These are phyloP conservation scores for Amanita molliuscula DNA, from an alignment of 768 basidiomycete species.

Conservation along the genomic window DNA sequence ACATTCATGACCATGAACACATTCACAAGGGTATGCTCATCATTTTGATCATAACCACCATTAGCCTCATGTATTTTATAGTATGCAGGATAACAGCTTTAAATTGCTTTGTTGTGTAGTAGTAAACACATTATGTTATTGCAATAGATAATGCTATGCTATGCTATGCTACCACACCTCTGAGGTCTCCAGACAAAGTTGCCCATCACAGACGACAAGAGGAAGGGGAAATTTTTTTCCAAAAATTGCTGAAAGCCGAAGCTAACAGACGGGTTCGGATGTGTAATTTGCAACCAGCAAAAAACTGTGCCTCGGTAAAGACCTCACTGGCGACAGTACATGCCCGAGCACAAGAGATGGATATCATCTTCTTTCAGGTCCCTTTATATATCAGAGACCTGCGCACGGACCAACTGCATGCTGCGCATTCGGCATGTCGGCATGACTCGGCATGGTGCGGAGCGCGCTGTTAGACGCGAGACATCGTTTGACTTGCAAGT, in stretches of 20 bases:
- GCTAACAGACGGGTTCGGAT: conserved; percentile 90
- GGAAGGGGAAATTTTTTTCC: conserved; percentile 33
- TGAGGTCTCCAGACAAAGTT: not conserved
- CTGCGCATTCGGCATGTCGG: no score
- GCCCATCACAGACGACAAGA: conserved; percentile 19
- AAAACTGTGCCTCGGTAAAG: conserved; percentile 90
- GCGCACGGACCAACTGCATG: conserved; percentile 44
- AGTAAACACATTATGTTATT: not conserved
- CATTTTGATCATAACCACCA: not conserved
- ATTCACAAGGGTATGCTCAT: conserved; percentile 70
- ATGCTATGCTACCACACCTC: not conserved
- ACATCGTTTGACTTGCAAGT: no score
- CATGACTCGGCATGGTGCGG: not conserved
- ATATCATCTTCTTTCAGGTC: conserved; percentile 13
- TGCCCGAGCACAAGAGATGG: conserved; percentile 91
- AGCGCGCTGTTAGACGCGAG: no score
- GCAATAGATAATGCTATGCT: not conserved
- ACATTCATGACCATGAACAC: conserved; percentile 91
- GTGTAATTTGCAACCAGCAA: conserved; percentile 98
- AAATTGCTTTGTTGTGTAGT: no score
- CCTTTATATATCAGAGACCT: conserved; percentile 29
- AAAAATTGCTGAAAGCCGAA: conserved; percentile 91
- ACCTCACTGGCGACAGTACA: conserved; percentile 95
- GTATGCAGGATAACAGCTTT: conserved; percentile 12
- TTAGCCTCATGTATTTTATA: not conserved